Evolutionary conservation across 768 basidiomycete genomes (phyloP), one percentile per base, ranked within the genome.

Genomic region (Cystobasidium ongulense): DNA sequence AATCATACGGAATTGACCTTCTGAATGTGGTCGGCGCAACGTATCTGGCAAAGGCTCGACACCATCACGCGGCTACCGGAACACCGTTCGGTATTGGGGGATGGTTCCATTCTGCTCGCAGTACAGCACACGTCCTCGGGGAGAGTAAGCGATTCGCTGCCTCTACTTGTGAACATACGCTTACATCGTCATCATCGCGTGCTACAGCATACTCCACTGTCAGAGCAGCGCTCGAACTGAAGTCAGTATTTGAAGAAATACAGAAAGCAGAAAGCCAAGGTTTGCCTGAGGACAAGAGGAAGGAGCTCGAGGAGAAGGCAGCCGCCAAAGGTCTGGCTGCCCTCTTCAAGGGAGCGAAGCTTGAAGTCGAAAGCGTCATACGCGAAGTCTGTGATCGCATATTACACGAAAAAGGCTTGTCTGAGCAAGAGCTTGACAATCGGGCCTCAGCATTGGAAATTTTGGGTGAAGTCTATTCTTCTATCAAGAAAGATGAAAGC

Each of bases 91-190:
- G 92, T 31, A 88, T 95, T 18, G 92, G 92, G 15, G 92, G 92
- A 7, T 95, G 92, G 92, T 80, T 94, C 73, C 92, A 94, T 80
- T 91, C 91, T 70, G 90, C 92, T 1, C 90, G 91, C 80, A 90
- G 90, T 15, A 92, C 91, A 82, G 93, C 92, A 63, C 91, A 94
- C 78, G 89, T 93, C 21, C 90, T 95, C 81, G 92, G 90, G 80
- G 91, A 93, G 35, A 71, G 83, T 92, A 91, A 90, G n/a, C n/a
- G n/a, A n/a, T n/a, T n/a, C n/a, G n/a, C n/a, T n/a, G n/a, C n/a
- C n/a, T n/a, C n/a, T n/a, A n/a, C n/a, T n/a, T n/a, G n/a, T n/a
- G n/a, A n/a, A n/a, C n/a, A n/a, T n/a, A n/a, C n/a, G n/a, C n/a
- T n/a, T n/a, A n/a, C n/a, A n/a, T n/a, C n/a, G n/a, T n/a, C n/a